Evolutionary conservation across 202 grass and related monocot genomes (phyloP).

Genomic region (Dendrocalamus latiflorus): DNA sequence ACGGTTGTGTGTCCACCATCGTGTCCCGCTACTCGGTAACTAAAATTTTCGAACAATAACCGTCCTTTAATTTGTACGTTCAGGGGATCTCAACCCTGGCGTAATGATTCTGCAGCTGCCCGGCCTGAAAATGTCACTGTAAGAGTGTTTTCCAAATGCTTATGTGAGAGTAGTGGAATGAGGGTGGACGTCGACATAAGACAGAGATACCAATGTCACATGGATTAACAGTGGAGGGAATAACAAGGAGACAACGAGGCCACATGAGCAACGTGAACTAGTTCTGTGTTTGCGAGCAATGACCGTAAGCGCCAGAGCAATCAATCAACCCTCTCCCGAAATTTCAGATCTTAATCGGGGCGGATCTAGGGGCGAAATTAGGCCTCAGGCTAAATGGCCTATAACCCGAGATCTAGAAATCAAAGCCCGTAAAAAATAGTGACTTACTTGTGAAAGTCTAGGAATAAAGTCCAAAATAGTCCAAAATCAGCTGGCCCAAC

Average conservation of each 20-base stretch:
- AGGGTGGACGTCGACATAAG: not conserved
- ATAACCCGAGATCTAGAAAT: too few relatives aligned
- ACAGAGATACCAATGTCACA: not conserved
- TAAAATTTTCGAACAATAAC: not conserved
- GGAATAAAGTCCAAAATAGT: too few relatives aligned
- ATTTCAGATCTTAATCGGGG: not conserved
- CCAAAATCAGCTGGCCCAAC: too few relatives aligned
- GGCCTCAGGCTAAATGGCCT: too few relatives aligned
- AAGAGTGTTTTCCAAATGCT: not conserved
- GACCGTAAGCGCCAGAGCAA: conserved; percentile 12
- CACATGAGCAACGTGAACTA: conserved; percentile 6
- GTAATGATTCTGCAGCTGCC: not conserved
- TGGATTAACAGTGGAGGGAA: conserved; percentile 27
- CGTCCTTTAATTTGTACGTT: not conserved
- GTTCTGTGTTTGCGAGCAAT: not conserved
- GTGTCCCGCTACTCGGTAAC: not conserved
- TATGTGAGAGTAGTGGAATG: not conserved
- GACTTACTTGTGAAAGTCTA: too few relatives aligned
- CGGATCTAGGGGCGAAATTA: too few relatives aligned
- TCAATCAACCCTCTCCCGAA: conserved; percentile 1
- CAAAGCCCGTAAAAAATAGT: too few relatives aligned
- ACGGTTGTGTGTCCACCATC: not conserved
- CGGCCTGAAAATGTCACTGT: not conserved
- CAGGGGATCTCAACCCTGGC: not conserved
- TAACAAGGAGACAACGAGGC: conserved; percentile 21